phyloP scores from a whole-genome alignment of 441 rosid genomes.

The Corymbia citriodora region DNA sequence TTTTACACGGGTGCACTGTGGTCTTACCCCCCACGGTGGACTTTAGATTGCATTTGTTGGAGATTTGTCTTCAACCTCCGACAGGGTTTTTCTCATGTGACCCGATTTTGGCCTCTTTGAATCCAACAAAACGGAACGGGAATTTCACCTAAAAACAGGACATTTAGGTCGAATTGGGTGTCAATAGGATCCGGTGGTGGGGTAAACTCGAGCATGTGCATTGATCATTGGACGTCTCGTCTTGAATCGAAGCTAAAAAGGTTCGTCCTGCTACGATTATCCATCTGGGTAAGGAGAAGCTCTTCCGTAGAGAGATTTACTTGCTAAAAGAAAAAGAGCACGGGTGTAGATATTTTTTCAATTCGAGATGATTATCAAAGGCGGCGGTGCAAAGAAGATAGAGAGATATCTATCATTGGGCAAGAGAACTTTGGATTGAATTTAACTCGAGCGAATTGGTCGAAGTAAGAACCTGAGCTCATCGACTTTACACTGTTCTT shows the following conservation, averaged over 20 bases:
- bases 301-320: background rate
- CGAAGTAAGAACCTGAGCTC: background rate
- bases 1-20: background rate
- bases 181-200: background rate
- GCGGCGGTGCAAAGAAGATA: background rate
- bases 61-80: background rate
- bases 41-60: background rate
- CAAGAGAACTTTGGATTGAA: background rate
- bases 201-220: background rate
- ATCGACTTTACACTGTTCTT: background rate
- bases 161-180: background rate
- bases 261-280: background rate
- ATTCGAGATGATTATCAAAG: background rate
- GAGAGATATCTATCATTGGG: background rate
- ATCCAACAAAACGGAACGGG: background rate
- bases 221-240: background rate
- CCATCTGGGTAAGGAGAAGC: background rate
- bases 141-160: background rate
- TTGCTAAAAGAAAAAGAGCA: background rate
- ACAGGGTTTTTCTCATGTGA: background rate
- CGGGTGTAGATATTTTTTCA: accelerated
- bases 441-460: background rate
- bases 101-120: background rate
- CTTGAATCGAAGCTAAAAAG: background rate
- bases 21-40: background rate